These are phyloP conservation scores for Diaporthe sp. DNA, from an alignment of 2,329 filamentous ascomycete species.

Conservation along the genomic window DNA sequence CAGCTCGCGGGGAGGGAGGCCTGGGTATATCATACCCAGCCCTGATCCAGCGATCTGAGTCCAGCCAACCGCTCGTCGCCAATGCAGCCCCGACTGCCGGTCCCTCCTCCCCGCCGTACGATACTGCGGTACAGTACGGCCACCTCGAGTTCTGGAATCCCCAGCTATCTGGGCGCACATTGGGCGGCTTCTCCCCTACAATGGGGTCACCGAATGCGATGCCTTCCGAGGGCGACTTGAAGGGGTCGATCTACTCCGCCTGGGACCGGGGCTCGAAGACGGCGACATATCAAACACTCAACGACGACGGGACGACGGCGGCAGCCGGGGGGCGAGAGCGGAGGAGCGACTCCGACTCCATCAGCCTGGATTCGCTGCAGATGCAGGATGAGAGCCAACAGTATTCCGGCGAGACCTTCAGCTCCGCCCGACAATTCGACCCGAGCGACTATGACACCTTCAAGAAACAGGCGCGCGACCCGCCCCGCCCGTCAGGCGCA, in stretches of 20 bases:
- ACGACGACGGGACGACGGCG: background rate
- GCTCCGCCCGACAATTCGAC: background rate
- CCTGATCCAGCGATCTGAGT: slow-evolving; percentile 24
- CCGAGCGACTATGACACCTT: slow-evolving; percentile 31
- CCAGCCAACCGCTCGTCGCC: slow-evolving; percentile 29
- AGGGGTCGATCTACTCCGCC: slow-evolving; percentile 35
- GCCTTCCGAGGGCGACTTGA: slow-evolving; percentile 9
- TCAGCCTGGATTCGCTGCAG: slow-evolving; percentile 41
- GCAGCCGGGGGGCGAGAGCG: background rate
- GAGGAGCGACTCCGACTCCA: slow-evolving; percentile 19
- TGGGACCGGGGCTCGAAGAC: slow-evolving; percentile 37
- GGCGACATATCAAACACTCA: slow-evolving; percentile 12
- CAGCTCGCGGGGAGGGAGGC: slow-evolving; percentile 1
- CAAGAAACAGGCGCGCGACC: background rate
- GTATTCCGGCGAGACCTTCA: background rate
- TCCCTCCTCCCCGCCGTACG: slow-evolving; percentile 27
- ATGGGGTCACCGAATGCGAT: background rate
- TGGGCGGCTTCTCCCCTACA: slow-evolving; percentile 2
- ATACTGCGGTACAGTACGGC: background rate
- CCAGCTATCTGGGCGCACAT: slow-evolving; percentile 10
- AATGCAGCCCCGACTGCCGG: slow-evolving; percentile 32
- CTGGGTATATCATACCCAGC: slow-evolving; percentile 33
- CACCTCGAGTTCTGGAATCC: background rate
- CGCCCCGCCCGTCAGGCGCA: background rate
- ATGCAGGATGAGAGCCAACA: slow-evolving; percentile 33